phyloP scores from a whole-genome alignment of 352 stramenopile genomes.

The Pythium coloratum region DNA sequence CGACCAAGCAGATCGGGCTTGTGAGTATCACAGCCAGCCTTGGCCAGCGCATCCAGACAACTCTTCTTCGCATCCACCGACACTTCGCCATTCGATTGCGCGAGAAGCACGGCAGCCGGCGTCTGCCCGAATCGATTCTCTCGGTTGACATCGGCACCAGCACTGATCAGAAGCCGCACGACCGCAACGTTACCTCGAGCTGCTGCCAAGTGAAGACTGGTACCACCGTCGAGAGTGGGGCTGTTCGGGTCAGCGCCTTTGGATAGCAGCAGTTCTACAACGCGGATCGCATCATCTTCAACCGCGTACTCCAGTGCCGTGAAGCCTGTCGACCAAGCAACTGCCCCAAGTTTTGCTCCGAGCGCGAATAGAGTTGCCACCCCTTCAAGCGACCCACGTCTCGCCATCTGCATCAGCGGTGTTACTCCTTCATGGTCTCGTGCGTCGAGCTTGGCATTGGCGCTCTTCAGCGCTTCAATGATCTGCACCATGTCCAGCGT shows the following conservation, averaged over 20 bases:
- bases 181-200: slow-evolving; percentile 42
- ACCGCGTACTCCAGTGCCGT: slow-evolving; percentile 70
- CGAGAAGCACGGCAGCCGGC: slow-evolving; percentile 52
- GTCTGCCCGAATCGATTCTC: slow-evolving; percentile 77
- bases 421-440: slow-evolving; percentile 67
- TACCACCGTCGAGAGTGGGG: slow-evolving; percentile 60
- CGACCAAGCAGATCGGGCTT: slow-evolving; percentile 68
- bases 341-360: slow-evolving; percentile 55
- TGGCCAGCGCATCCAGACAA: slow-evolving; percentile 56
- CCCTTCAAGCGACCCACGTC: slow-evolving; percentile 59
- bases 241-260: slow-evolving; percentile 69
- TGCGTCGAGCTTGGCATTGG: slow-evolving; percentile 58
- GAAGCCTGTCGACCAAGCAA: slow-evolving; percentile 79
- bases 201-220: slow-evolving; percentile 72
- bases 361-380: slow-evolving; percentile 67
- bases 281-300: slow-evolving; percentile 32
- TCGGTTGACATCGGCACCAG: slow-evolving; percentile 54
- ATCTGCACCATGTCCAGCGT: slow-evolving; percentile 59
- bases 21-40: slow-evolving; percentile 45
- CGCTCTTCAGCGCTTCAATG: slow-evolving; percentile 58
- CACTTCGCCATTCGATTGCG: slow-evolving; percentile 18
- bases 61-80: slow-evolving; percentile 27
- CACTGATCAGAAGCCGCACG: slow-evolving; percentile 52
- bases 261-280: slow-evolving; percentile 70
- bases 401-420: slow-evolving; percentile 80